A percentile compares a stretch with the other conserved stretches of the same genome.
Conservation (phyloP, 2,329 filamentous ascomycete species). For the Cordyceps militaris region DNA sequence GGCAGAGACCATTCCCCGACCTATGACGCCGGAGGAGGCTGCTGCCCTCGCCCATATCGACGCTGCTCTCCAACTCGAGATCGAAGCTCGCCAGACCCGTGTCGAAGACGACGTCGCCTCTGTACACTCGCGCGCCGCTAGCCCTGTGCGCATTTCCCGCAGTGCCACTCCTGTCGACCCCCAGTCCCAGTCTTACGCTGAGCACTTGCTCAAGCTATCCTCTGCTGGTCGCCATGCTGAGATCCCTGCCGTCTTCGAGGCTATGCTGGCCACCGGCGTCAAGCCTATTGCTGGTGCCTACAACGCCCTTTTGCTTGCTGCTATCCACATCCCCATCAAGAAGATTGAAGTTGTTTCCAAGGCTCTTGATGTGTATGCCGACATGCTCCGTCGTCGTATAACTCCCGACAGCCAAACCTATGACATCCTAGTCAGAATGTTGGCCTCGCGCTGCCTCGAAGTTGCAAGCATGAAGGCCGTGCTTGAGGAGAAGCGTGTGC, state of each 20-base stretch:
- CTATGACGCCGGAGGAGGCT: constrained; percentile 40
- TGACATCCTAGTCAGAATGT: constrained; percentile 73
- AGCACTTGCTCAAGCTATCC: constrained; percentile 69
- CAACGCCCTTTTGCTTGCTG: constrained; percentile 80
- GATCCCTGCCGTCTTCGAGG: constrained; percentile 85
- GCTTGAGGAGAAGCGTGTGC: constrained; percentile 73
- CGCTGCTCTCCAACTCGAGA: constrained; percentile 74
- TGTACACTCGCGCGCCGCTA: constrained; percentile 33
- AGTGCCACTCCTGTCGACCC: constrained; percentile 57
- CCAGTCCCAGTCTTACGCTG: constrained; percentile 65
- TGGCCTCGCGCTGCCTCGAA: constrained; percentile 75
- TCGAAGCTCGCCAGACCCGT: constrained; percentile 46
- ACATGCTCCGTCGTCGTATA: constrained; percentile 86
- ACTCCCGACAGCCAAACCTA: constrained; percentile 79
- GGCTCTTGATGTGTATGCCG: constrained; percentile 88
- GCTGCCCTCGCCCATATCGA: constrained; percentile 73
- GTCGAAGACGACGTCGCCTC: constrained; percentile 40
- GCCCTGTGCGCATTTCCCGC: constrained; percentile 40
- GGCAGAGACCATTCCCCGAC: constrained; percentile 27
- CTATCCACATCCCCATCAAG: constrained; percentile 71
- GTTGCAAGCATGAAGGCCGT: constrained; percentile 63
- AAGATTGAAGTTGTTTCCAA: constrained; percentile 82
- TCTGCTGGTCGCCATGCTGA: constrained; percentile 70
- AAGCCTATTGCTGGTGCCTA: constrained; percentile 81
- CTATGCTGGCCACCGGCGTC: constrained; percentile 75